Conservation (phyloP, 2,329 filamentous ascomycete genomes). For the Xylariaceae sp. region DNA sequence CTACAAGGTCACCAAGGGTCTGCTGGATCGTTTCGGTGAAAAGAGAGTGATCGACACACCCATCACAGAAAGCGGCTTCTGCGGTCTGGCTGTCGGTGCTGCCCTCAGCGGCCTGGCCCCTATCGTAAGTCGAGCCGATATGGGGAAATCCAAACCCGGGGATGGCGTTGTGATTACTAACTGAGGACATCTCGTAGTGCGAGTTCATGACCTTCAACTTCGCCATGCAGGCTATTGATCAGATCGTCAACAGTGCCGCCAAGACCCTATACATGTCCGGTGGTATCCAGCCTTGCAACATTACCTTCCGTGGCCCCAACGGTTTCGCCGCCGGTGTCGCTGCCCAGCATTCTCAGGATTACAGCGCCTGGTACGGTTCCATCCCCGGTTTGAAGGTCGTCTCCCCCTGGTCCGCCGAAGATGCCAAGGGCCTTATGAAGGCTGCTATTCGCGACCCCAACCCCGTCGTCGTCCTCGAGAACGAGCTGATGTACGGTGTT, state of each 20-base stretch:
- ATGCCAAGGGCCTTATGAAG: conserved; percentile 97
- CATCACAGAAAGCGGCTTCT: conserved; percentile 96
- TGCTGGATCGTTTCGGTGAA: conserved; percentile 93
- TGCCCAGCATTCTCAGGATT: conserved; percentile 98
- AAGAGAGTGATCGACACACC: conserved; percentile 97
- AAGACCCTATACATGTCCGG: conserved; percentile 99
- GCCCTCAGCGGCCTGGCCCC: conserved; percentile 92
- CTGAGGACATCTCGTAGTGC: conserved; percentile 50
- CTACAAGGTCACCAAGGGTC: conserved; percentile 98
- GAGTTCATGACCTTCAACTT: conserved; percentile 99
- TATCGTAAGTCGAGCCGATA: conserved; percentile 58
- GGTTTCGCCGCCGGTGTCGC: conserved; percentile 93
- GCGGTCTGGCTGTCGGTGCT: conserved; percentile 87
- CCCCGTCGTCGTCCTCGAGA: conserved; percentile 86
- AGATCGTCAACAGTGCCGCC: conserved; percentile 97
- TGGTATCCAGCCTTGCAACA: conserved; percentile 98
- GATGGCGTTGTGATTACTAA: conserved; percentile 6
- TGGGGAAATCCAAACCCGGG: background rate
- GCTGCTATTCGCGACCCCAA: conserved; percentile 97
- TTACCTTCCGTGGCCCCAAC: conserved; percentile 98
- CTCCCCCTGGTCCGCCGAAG: conserved; percentile 90
- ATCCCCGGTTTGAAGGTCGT: conserved; percentile 98
- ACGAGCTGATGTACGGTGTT: conserved; percentile 89
- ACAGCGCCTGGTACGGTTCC: conserved; percentile 97
- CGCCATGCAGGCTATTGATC: conserved; percentile 99